These are phyloP conservation scores for Lenzites betulinus DNA, from an alignment of 768 basidiomycete species.

Conservation along the genomic window DNA sequence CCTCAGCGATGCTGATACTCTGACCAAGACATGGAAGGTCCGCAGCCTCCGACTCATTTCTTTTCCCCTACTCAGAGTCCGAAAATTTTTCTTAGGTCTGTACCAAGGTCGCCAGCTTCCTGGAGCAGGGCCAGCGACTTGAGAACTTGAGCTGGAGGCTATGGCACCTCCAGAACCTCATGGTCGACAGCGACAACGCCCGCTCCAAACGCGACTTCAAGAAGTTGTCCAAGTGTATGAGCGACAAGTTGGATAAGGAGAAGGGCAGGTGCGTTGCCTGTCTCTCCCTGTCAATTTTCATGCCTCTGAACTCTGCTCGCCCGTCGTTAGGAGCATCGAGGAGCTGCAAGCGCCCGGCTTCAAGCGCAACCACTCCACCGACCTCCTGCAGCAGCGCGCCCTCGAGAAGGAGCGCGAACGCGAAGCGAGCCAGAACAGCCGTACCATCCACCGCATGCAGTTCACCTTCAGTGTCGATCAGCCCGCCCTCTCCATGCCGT, in stretches of 20 bases:
- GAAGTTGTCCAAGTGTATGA: slow-evolving; percentile 85
- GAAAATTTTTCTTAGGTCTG: slow-evolving; percentile 57
- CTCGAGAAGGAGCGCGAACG: slow-evolving; percentile 81
- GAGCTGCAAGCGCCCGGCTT: slow-evolving; percentile 85
- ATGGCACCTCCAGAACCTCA: slow-evolving; percentile 90
- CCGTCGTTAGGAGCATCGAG: slow-evolving; percentile 66
- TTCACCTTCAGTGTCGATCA: slow-evolving; percentile 88
- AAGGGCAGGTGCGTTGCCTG: slow-evolving; percentile 71
- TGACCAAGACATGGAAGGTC: slow-evolving; percentile 93
- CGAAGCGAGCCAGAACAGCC: slow-evolving; percentile 59
- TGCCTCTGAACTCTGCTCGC: not conserved
- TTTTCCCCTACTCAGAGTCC: not conserved
- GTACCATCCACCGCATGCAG: slow-evolving; percentile 85
- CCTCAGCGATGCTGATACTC: slow-evolving; percentile 78
- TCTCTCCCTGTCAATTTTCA: slow-evolving; percentile 3
- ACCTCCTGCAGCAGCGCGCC: slow-evolving; percentile 79
- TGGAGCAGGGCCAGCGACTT: slow-evolving; percentile 88
- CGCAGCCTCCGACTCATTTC: slow-evolving; percentile 23
- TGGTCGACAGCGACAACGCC: slow-evolving; percentile 89
- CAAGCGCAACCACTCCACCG: slow-evolving; percentile 75
- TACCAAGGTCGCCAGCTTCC: slow-evolving; percentile 87
- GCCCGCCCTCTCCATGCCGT: slow-evolving; percentile 39
- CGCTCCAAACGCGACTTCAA: slow-evolving; percentile 89
- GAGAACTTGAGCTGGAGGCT: slow-evolving; percentile 92
- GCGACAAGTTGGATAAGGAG: slow-evolving; percentile 91